A percentile compares a stretch with the other conserved stretches of the same genome.
Evolutionary conservation across 2,329 filamentous ascomycete species (phyloP).

Genomic region (Cordyceps farinosa): DNA sequence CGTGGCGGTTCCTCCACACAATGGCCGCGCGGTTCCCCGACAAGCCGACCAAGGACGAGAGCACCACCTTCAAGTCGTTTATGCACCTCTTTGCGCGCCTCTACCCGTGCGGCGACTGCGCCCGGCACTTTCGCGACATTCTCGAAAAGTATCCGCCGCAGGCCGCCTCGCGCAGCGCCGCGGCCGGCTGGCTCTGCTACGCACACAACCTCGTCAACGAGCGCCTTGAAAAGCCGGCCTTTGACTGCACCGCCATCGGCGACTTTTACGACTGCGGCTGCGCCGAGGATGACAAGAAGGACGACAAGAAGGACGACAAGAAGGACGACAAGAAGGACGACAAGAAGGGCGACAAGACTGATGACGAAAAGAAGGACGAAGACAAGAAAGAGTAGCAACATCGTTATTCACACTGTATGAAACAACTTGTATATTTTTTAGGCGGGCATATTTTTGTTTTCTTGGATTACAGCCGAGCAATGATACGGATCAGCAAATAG

Average conservation of each 20-base stretch:
- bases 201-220: slow-evolving; percentile 66
- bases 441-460: slow-evolving; percentile 1
- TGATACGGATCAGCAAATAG: neutral
- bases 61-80: slow-evolving; percentile 59
- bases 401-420: neutral
- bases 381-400: slow-evolving; percentile 7
- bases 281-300: slow-evolving; percentile 56
- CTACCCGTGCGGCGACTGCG: slow-evolving; percentile 69
- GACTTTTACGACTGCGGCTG: slow-evolving; percentile 72
- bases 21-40: slow-evolving; percentile 69
- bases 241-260: slow-evolving; percentile 65
- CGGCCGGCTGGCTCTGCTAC: slow-evolving; percentile 65
- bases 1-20: slow-evolving; percentile 68
- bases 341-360: slow-evolving; percentile 21
- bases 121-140: slow-evolving; percentile 61
- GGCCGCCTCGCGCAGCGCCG: slow-evolving; percentile 58
- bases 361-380: neutral
- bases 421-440: neutral
- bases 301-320: slow-evolving; percentile 31
- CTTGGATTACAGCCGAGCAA: neutral
- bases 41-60: slow-evolving; percentile 59
- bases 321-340: slow-evolving; percentile 27
- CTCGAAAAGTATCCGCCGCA: slow-evolving; percentile 62
- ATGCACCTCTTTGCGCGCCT: slow-evolving; percentile 65
- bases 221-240: slow-evolving; percentile 57